Base-by-base conservation (phyloP, 371 early-diverging fungal genomes). In the Actinomucor elegans region DNA sequence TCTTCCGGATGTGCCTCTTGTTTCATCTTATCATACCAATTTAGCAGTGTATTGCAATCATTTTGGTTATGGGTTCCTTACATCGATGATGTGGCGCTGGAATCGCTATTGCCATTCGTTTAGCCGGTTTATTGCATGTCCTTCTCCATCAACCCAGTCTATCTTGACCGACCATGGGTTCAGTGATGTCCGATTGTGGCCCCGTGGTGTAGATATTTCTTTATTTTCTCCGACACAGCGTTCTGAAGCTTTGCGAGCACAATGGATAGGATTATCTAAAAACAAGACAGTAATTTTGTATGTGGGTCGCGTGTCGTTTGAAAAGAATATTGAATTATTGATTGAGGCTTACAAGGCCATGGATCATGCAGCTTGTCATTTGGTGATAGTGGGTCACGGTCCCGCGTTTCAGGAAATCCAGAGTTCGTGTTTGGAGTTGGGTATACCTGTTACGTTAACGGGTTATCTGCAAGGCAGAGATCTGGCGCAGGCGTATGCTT, bases 21-120 rank as follows among this genome's bases (percentile, higher is more conserved):
- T 78, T 2, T 66, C 75, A 14, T 78, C 79, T 4, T 78, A 78
- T 44, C 79, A 78, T 41, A 78, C 79, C 17, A 78, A 78, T 29
- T 50, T 78, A 11, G 73, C 75, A 5, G 59, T 69, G 5, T 78
- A 78, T 37, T 74, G 75, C 33, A 45, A 50, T 10, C 73, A 75
- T 35, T 78, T 78, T 61, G 79, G 79, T 2, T 75, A 53, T 49
- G 71, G 73, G 0, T 52, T 69, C 21, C 46, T 78, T 27, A 51
- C 62, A 0, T 61, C 68, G 2, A 34, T 68, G 8, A 78, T 78
- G 79, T 78, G 79, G 79, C 46, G 51, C 6, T 78, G 79, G 79
- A 78, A 75, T 36, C 55, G 52, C 8, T 70, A 66, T 27, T 78
- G 79, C 32, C 79, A 78, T 32, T 68, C 73, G 0, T 59, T 45